Evolutionary conservation across 495 filamentous ascomycete species (phyloP).

Genomic region (Physcia stellaris): DNA sequence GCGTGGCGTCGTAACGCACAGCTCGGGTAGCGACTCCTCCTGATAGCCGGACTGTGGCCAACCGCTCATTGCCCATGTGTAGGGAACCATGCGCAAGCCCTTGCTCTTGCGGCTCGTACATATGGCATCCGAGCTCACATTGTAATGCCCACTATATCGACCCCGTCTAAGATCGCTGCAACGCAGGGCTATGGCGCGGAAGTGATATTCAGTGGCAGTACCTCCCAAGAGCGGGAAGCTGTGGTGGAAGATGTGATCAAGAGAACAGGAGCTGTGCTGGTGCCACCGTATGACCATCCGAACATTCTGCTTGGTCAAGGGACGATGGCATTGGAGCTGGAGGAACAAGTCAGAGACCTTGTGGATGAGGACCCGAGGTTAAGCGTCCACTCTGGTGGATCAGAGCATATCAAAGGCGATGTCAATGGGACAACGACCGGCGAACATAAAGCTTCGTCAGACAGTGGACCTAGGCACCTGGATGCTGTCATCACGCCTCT

Average conservation of each 20-base stretch:
- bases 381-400: constrained; percentile 6
- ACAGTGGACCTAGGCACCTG: constrained; percentile 23
- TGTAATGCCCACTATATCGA: constrained; percentile 79
- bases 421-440: background rate
- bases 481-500: constrained; percentile 77
- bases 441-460: background rate
- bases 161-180: constrained; percentile 73
- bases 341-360: constrained; percentile 48
- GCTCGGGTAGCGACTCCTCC: constrained; percentile 45
- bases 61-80: background rate
- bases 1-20: constrained; percentile 81
- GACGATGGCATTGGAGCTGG: constrained; percentile 73
- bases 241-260: constrained; percentile 50
- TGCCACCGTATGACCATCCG: constrained; percentile 86
- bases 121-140: constrained; percentile 58
- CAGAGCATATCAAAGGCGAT: constrained; percentile 3
- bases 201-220: constrained; percentile 75
- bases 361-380: constrained; percentile 19
- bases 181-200: constrained; percentile 60
- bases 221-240: constrained; percentile 67
- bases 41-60: background rate
- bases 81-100: constrained; percentile 95
- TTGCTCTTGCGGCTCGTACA: constrained; percentile 68
- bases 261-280: constrained; percentile 56
- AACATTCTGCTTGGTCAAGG: constrained; percentile 88